Percentiles rank a stretch among this genome's conserved stretches.
Conservation (phyloP, 2,329 filamentous ascomycete genomes). For the Emergomyces orientalis region DNA sequence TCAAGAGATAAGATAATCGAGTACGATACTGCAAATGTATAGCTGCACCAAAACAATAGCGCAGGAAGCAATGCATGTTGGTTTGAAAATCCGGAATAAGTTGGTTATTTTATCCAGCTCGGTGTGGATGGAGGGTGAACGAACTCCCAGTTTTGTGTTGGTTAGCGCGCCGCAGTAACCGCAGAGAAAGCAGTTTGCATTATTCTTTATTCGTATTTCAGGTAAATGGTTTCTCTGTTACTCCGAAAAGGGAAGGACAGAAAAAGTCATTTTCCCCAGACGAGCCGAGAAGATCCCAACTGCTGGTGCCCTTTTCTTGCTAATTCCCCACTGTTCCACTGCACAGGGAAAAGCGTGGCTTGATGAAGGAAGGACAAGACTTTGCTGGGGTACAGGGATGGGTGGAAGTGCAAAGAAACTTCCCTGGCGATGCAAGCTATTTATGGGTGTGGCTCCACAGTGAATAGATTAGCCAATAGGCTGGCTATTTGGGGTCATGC, state of each 20-base stretch:
- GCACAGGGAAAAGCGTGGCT: background rate
- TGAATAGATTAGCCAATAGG: background rate
- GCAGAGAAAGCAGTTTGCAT: background rate
- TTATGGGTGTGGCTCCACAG: background rate
- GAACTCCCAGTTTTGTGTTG: background rate
- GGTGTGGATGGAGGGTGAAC: background rate
- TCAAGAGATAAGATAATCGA: background rate
- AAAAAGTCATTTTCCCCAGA: background rate
- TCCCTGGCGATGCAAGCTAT: background rate
- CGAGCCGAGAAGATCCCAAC: background rate
- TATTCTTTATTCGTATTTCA: background rate
- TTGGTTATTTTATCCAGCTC: no score
- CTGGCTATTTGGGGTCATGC: background rate
- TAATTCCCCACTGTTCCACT: background rate
- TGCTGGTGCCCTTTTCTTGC: background rate
- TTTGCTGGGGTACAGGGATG: background rate
- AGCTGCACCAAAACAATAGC: no score
- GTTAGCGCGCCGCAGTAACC: conserved; percentile 5
- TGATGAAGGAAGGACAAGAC: background rate
- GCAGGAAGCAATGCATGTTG: no score
- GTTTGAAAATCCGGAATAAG: no score
- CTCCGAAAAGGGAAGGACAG: background rate
- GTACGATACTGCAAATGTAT: no score
- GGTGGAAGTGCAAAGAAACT: background rate
- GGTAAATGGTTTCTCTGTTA: background rate